These are phyloP conservation scores for Austroboletus rostrupii DNA, from an alignment of 1,284 basidiomycete species.

Conservation along the genomic window DNA sequence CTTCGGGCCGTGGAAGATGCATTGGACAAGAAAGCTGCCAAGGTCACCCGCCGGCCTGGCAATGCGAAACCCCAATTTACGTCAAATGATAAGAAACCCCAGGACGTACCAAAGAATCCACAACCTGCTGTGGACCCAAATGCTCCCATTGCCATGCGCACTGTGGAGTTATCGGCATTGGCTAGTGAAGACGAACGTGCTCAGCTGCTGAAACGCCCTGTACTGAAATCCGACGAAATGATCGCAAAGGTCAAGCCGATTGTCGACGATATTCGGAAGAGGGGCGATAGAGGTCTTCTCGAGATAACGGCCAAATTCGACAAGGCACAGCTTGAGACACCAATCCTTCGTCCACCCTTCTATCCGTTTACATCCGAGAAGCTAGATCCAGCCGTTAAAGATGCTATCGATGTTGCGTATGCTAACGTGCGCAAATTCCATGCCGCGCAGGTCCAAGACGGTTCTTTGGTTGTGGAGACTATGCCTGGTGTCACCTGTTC, in stretches of 20 bases:
- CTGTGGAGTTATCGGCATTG: constrained; percentile 52
- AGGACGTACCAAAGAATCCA: constrained; percentile 24
- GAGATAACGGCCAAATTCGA: constrained; percentile 95
- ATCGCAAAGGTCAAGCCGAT: constrained; percentile 94
- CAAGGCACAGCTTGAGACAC: constrained; percentile 62
- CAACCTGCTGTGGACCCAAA: constrained; percentile 31
- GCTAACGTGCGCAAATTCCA: constrained; percentile 91
- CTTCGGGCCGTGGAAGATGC: constrained; percentile 85
- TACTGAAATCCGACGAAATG: constrained; percentile 92
- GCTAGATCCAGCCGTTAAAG: constrained; percentile 62
- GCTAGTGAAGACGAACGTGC: constrained; percentile 55
- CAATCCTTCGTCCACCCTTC: constrained; percentile 68
- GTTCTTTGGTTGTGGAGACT: constrained; percentile 84
- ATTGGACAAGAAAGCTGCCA: constrained; percentile 84
- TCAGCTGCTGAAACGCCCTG: constrained; percentile 82
- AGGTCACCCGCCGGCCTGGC: constrained; percentile 85
- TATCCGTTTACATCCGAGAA: constrained; percentile 60
- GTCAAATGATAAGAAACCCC: constrained; percentile 32
- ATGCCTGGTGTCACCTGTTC: constrained; percentile 97
- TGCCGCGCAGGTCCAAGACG: constrained; percentile 72
- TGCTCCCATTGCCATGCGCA: constrained; percentile 72
- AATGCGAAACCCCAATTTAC: constrained; percentile 91
- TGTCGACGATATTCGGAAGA: constrained; percentile 79
- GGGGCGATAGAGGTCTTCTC: constrained; percentile 86
- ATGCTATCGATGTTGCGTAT: constrained; percentile 91